These are phyloP conservation scores for Coemansia sp. DNA, from an alignment of 192 early-diverging fungal species.

Conservation along the genomic window DNA sequence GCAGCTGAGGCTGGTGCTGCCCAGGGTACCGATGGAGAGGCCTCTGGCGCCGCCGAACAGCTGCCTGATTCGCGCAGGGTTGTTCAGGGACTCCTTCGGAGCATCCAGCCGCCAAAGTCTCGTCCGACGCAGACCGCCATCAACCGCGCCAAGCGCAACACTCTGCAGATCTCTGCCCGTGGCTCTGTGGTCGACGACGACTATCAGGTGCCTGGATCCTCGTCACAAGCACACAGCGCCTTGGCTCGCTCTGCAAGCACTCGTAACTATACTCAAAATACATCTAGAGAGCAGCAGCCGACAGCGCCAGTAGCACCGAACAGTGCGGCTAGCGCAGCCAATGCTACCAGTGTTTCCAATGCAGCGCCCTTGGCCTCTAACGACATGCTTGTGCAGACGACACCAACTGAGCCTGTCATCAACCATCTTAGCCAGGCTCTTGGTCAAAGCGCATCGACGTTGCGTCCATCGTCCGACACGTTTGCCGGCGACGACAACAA, in stretches of 20 bases:
- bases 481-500: slow-evolving; percentile 28
- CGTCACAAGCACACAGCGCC: slow-evolving; percentile 11
- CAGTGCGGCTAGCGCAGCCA: not conserved
- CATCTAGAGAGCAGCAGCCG: not conserved
- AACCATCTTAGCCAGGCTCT: slow-evolving; percentile 22
- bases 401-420: not conserved
- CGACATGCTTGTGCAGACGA: not conserved
- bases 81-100: slow-evolving; percentile 48
- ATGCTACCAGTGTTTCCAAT: not conserved
- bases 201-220: slow-evolving; percentile 5
- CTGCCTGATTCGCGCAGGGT: slow-evolving; percentile 53
- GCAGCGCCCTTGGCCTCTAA: slow-evolving; percentile 1
- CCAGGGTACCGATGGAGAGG: not conserved
- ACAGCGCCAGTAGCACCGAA: slow-evolving; percentile 1
- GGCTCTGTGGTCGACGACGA: slow-evolving; percentile 22
- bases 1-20: not conserved
- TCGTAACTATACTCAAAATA: not conserved
- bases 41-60: not conserved
- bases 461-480: slow-evolving; percentile 51
- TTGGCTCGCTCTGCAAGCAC: slow-evolving; percentile 24
- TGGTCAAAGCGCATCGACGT: slow-evolving; percentile 44
- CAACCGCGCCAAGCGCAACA: slow-evolving; percentile 53
- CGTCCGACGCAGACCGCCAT: slow-evolving; percentile 45
- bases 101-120: slow-evolving; percentile 46
- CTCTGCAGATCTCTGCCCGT: slow-evolving; percentile 35